A percentile compares a stretch with the other conserved stretches of the same genome.
These are phyloP conservation scores for Pseudogymnoascus sp. DNA, from an alignment of 2,329 filamentous ascomycete genomes.

Conservation along the genomic window DNA sequence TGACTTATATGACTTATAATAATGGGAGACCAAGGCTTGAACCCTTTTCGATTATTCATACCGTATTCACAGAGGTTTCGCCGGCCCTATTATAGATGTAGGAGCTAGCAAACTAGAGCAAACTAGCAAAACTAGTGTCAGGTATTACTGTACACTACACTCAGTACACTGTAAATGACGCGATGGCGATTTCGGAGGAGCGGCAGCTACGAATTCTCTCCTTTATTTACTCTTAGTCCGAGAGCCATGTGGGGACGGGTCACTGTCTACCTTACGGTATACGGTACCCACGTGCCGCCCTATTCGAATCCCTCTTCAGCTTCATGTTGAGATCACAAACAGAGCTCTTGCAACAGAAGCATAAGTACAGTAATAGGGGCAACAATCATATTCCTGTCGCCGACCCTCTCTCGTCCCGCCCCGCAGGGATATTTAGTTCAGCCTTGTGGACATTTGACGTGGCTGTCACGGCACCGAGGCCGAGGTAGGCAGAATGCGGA, in stretches of 20 bases:
- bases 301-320: not conserved
- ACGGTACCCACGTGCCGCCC: not conserved
- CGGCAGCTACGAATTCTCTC: not conserved
- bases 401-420: not conserved
- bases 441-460: slow-evolving; percentile 3
- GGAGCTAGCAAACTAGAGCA: not conserved
- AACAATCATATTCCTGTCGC: not conserved
- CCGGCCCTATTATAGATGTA: not conserved
- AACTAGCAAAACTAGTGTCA: not conserved
- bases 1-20: not conserved
- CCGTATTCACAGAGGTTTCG: not conserved
- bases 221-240: not conserved
- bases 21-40: not conserved
- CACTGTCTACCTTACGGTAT: not conserved
- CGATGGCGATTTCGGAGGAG: not conserved
- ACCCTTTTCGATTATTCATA: not conserved
- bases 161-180: not conserved
- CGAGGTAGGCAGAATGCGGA: not conserved
- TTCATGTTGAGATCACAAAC: not conserved
- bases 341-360: not conserved
- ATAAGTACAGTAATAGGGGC: not conserved
- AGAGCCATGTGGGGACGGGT: not conserved
- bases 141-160: not conserved
- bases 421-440: not conserved
- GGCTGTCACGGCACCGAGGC: not conserved